Base-by-base conservation (phyloP, 768 basidiomycete genomes). In the Boletales sp. region DNA sequence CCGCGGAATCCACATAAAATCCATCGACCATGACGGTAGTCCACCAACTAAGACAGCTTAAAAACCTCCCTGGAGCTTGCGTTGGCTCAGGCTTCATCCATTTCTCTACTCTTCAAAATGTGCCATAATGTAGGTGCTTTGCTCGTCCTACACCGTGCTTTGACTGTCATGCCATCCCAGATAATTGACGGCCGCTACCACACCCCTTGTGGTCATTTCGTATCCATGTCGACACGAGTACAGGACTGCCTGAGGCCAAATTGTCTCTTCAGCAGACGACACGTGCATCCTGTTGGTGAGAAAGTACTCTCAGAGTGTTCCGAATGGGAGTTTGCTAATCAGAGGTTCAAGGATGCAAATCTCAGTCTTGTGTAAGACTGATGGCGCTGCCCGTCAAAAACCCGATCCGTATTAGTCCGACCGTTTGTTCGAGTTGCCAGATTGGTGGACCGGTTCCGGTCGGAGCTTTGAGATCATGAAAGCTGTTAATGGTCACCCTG, bases 181-280 rank as follows among this genome's bases (percentile, higher is more conserved):
- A 76, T 90, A 55, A 82, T 87, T 52, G 87, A 90, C 63, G 87
- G 87, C 48, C 81, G 86, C 56, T 86, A 74, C 67, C 79, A 87
- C 69, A 80, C 81, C 14, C 65, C 68, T 46, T 90, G 87, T 66
- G 77, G 80, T 9, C 86, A 89, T 66, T 89, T 90, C 66, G 70
- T 81, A 51, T 77, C 80, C 46, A 84, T 90, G 80, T 79, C 83
- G 39, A 86, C 86, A 17, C 78, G 74, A 48, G 66, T 77, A 42
- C 79, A 86, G 59, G 87, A 90, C 61, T 90, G 87, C 57, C 64
- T 80, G 40, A 72, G 72, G 52, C 62, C 71, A 4, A 79, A 83
- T 56, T 90, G 87, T 66, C 66, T 87, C 55, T 90, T 90, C 66
- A 89, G 87, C 63, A 65, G 71, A 60, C 73, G 83, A 52, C 87